Evolutionary conservation across 164 flowering plant species (phyloP), one percentile per base, ranked within the genome.

Genomic region (Annona cherimola): DNA sequence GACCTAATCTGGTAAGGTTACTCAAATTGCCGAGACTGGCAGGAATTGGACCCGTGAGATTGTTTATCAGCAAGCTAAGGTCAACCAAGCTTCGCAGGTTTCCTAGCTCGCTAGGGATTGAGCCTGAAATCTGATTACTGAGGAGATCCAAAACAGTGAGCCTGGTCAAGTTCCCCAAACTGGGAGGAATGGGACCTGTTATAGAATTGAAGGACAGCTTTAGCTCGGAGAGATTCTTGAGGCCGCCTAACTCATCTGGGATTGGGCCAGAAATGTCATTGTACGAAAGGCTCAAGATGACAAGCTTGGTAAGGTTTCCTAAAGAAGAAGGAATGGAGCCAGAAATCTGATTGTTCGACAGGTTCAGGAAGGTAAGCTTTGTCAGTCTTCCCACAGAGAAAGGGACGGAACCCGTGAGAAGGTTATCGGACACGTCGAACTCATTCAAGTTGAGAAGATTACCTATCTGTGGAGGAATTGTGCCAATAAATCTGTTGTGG

Each of bases 401-500:
- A 76, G 19, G 77, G 44, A 57, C 68, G 63, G 3, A 67, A 11
- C 78, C 83, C 0, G 68, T 65, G 2, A 80, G 59, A 9, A 66
- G 5, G 61, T 80, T 77, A 16, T 76, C 20, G 1, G 78, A 75
- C 9, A 75, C 11, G 45, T 77, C 74, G 46, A 80, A 72, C 66
- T 76, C 72, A 44, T 42, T 42, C 8, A 81, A 40, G 9, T 74
- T 59, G 35, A 76, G 78, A 39, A 78, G 61, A 64, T 80, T 73
- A 4, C 74, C 71, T 6, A 80, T 69, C 2, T 77, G 70, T 61
- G 68, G 61, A 19, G 83, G 83, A 0, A 81, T 41, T 0, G 73
- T 8, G 1, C 81, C 78, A 4, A 57, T 59, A 43, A 81, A 44
- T 20, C 8, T 50, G 65, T 79, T 79, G 3, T 45, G 46, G 9